phyloP scores from a whole-genome alignment of 2,329 filamentous ascomycete species.

The Emmonsiellopsis sp. region DNA sequence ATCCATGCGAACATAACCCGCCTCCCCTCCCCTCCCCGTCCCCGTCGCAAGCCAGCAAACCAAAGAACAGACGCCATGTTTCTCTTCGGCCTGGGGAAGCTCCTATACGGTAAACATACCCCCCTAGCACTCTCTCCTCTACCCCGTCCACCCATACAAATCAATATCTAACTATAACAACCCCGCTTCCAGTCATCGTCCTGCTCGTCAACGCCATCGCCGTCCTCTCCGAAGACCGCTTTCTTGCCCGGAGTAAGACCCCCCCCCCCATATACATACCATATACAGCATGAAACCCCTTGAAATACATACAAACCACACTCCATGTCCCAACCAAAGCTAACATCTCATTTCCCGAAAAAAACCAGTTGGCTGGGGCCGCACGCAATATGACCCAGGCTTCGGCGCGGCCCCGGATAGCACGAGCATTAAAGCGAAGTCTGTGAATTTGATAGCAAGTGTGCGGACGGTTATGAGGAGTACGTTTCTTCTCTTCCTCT shows the following conservation, averaged over 20 bases:
- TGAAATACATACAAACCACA: too few species aligned
- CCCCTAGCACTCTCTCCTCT: neutral
- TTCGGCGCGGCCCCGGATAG: slow-evolving; percentile 66
- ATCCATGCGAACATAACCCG: slow-evolving; percentile 9
- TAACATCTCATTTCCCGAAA: neutral
- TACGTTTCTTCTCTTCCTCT: slow-evolving; percentile 40
- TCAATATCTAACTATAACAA: slow-evolving; percentile 6
- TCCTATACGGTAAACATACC: slow-evolving; percentile 56
- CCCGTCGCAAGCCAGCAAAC: too few species aligned
- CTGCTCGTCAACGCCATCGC: slow-evolving; percentile 91
- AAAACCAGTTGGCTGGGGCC: slow-evolving; percentile 65
- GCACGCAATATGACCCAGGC: slow-evolving; percentile 54
- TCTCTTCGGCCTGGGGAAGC: slow-evolving; percentile 58
- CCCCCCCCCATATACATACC: slow-evolving; percentile 1
- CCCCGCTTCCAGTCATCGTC: slow-evolving; percentile 51
- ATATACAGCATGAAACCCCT: neutral
- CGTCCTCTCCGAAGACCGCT: slow-evolving; percentile 88
- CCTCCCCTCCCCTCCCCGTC: neutral
- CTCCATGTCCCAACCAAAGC: neutral
- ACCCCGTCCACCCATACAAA: slow-evolving; percentile 14
- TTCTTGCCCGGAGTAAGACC: slow-evolving; percentile 65
- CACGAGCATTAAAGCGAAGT: slow-evolving; percentile 72
- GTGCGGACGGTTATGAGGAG: slow-evolving; percentile 88
- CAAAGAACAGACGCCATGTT: slow-evolving; percentile 45
- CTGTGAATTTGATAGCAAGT: slow-evolving; percentile 82